Base-by-base conservation (phyloP, 139 green algal genomes). In the Parachlorella kessleri region DNA sequence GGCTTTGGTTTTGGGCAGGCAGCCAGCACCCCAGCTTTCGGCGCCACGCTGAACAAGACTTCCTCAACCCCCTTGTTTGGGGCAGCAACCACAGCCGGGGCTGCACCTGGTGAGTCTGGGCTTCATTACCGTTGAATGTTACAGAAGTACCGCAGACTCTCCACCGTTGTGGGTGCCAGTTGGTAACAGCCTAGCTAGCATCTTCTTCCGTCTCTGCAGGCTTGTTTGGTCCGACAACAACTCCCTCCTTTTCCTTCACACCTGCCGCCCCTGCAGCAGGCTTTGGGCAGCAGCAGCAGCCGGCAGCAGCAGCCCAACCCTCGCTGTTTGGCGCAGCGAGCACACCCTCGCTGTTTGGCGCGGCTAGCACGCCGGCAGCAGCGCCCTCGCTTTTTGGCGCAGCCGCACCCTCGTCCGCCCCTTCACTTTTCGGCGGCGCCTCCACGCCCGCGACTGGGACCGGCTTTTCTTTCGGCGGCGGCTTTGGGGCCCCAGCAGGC, bases 21-120 rank as follows among this genome's bases (percentile, higher is more conserved):
- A 9, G 32, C 59, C 54, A 79, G 65, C 39, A 77, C 80, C 4
- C 70, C 78, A 36, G 67, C 75, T 10, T 81, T 70, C 40, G 84
- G 68, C 28, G 53, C 78, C 4, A 70, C 55, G 30, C 69, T 81
- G 28, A 30, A 63, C 36, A 84, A 88, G 55, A 74, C 84, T 6
- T 55, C 79, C 1, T 79, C 68, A 54, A 83, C 85, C 6, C 82
- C 85, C 3, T 66, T 81, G 0, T 84, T 86, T 48, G 69, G 81
- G 14, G 55, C n/a, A n/a, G n/a, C n/a, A n/a, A n/a, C 75, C 21
- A 55, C 41, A 6, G 1, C 75, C 21, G 39, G 53, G n/a, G 55
- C 79, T n/a, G 70, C 73, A 36, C 37, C 55, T 48, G 14, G 55
- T 78, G 35, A 55, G 54, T 23, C 42, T 21, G 35, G 21, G 48